phyloP scores from a whole-genome alignment of 139 green algal genomes.

The Spirogloea muscicola region DNA sequence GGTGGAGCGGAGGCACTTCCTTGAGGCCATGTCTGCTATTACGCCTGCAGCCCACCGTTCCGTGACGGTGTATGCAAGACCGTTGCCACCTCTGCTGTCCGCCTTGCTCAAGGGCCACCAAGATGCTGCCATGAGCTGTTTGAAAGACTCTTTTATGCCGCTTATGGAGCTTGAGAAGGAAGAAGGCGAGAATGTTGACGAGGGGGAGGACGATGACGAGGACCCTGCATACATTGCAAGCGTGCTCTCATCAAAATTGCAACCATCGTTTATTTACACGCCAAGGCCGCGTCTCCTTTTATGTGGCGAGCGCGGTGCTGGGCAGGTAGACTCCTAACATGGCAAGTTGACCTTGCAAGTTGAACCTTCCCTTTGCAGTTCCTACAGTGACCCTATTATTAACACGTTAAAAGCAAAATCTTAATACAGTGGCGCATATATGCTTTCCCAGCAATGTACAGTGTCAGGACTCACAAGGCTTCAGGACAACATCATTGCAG shows the following conservation, averaged over 20 bases:
- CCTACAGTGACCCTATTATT: no score
- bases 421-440: no score
- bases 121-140: not conserved
- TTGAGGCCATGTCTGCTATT: conserved; percentile 68
- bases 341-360: no score
- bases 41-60: conserved; percentile 73
- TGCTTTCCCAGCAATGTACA: no score
- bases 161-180: conserved; percentile 18
- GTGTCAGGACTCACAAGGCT: no score
- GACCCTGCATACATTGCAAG: not conserved
- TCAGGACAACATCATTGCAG: no score
- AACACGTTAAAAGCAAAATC: no score
- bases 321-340: conserved; percentile 31
- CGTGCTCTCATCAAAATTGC: not conserved
- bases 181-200: no score
- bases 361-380: no score
- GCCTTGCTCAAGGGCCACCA: conserved; percentile 14
- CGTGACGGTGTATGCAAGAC: conserved; percentile 54
- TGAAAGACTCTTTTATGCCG: conserved; percentile 63
- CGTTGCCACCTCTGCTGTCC: conserved; percentile 52
- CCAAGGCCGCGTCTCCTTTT: conserved; percentile 53
- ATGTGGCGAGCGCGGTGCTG: conserved; percentile 11
- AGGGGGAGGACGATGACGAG: conserved; percentile 31
- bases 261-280: conserved; percentile 1
- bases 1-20: conserved; percentile 72